Conservation (phyloP, 305 asterid genomes). For the Solanum aculeatissimum region DNA sequence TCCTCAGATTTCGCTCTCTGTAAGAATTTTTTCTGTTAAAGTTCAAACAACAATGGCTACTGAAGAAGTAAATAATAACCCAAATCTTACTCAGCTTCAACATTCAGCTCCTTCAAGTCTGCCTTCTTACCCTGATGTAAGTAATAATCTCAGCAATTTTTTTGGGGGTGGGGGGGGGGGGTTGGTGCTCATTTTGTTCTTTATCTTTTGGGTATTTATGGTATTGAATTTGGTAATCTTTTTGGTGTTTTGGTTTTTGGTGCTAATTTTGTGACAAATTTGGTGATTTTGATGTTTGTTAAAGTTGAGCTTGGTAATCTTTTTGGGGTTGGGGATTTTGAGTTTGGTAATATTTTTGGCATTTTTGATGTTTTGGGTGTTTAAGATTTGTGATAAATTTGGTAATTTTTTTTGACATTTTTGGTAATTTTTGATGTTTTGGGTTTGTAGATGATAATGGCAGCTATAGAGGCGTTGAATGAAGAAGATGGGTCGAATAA, state of each 20-base stretch:
- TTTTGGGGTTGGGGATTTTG: no score
- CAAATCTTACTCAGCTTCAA: neutral
- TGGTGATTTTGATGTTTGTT: no score
- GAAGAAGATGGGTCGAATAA: slow-evolving; percentile 57
- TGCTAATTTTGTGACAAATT: no score
- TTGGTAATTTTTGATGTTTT: neutral
- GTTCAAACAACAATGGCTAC: neutral
- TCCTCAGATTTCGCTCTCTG: neutral
- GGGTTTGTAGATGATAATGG: slow-evolving; percentile 44
- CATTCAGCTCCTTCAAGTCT: neutral
- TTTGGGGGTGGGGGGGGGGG: no score
- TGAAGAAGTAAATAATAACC: neutral
- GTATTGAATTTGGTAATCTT: no score
- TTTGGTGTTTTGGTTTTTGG: no score
- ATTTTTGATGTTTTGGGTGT: neutral
- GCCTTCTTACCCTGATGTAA: neutral
- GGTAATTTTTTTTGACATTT: neutral
- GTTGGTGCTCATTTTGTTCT: neutral
- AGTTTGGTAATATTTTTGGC: no score
- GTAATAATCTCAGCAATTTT: neutral
- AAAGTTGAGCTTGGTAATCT: no score
- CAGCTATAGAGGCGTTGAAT: slow-evolving; percentile 42
- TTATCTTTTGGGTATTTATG: neutral
- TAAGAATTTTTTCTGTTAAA: neutral
- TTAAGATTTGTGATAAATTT: neutral